These are phyloP conservation scores for Penicillium paxilli DNA, from an alignment of 495 filamentous ascomycete genomes.

Conservation along the genomic window DNA sequence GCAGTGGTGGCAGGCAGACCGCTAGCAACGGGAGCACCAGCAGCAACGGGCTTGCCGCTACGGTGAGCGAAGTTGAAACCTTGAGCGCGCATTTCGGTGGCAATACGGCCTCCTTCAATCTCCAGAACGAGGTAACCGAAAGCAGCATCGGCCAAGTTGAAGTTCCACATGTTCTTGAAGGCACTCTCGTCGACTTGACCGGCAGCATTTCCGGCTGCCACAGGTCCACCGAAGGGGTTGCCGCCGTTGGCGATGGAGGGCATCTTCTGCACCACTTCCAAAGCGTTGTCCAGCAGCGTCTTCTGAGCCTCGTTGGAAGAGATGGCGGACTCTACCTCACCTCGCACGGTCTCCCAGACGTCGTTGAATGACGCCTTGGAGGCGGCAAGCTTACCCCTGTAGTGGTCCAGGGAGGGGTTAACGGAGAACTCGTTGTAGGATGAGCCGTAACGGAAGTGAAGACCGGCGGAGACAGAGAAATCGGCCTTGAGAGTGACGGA, in stretches of 20 bases:
- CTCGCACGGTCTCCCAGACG: slow-evolving; percentile 98
- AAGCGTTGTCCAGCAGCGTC: slow-evolving; percentile 81
- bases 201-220: slow-evolving; percentile 66
- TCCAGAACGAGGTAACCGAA: slow-evolving; percentile 96
- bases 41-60: slow-evolving; percentile 46
- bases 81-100: slow-evolving; percentile 96
- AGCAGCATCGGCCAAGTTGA: slow-evolving; percentile 96
- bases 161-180: slow-evolving; percentile 99
- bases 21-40: slow-evolving; percentile 36
- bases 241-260: slow-evolving; percentile 89
- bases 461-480: slow-evolving; percentile 95
- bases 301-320: slow-evolving; percentile 90
- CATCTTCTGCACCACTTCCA: slow-evolving; percentile 94
- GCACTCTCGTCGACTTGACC: slow-evolving; percentile 97
- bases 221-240: slow-evolving; percentile 90
- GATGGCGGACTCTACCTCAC: slow-evolving; percentile 91
- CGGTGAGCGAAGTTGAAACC: slow-evolving; percentile 99
- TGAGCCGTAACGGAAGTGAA: slow-evolving; percentile 98
- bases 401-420: slow-evolving; percentile 96
- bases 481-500: slow-evolving; percentile 97
- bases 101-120: slow-evolving; percentile 90
- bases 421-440: slow-evolving; percentile 99
- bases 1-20: slow-evolving; percentile 41
- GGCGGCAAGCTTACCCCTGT: slow-evolving; percentile 98
- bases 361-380: slow-evolving; percentile 99